Conservation (phyloP, 2,329 filamentous ascomycete species). For the Seiridium unicorne region DNA sequence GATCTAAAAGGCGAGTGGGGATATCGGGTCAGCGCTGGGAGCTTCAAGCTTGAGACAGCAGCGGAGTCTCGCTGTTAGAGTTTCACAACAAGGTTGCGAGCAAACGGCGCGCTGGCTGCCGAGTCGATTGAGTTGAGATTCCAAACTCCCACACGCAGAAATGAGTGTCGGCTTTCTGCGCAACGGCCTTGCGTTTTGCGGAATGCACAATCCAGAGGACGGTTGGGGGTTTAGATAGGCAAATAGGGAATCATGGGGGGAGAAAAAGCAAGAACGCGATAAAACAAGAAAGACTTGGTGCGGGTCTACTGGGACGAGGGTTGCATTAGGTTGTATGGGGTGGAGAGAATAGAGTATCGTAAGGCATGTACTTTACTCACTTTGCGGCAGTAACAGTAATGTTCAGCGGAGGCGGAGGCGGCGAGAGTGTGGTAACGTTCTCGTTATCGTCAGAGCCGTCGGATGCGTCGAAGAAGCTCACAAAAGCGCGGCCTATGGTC, state of each 20-base stretch:
- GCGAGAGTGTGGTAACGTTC: neutral
- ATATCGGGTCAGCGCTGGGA: conserved; percentile 27
- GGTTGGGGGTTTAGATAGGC: neutral
- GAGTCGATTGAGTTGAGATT: neutral
- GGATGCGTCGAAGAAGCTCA: conserved; percentile 22
- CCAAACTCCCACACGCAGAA: neutral
- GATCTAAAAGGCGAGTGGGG: conserved; percentile 37
- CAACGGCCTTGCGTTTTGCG: neutral
- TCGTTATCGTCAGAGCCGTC: conserved; percentile 9
- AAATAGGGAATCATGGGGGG: neutral
- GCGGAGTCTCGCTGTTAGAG: conserved; percentile 17
- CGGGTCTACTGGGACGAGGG: conserved; percentile 6
- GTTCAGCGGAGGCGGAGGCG: conserved; percentile 19
- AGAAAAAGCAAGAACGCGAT: neutral
- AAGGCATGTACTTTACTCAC: conserved; percentile 7
- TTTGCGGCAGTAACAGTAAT: conserved; percentile 17
- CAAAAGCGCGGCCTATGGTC: conserved; percentile 40
- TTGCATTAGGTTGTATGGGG: neutral
- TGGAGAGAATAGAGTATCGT: neutral
- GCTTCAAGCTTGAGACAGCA: neutral
- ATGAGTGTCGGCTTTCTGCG: neutral
- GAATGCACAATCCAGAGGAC: neutral
- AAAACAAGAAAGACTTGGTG: conserved; percentile 1
- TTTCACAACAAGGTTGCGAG: conserved; percentile 8
- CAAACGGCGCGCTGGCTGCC: conserved; percentile 3